Percentiles rank a stretch among this genome's conserved stretches.
These are phyloP conservation scores for Beta vulgaris DNA, from an alignment of 148 eudicot species.

Conservation along the genomic window DNA sequence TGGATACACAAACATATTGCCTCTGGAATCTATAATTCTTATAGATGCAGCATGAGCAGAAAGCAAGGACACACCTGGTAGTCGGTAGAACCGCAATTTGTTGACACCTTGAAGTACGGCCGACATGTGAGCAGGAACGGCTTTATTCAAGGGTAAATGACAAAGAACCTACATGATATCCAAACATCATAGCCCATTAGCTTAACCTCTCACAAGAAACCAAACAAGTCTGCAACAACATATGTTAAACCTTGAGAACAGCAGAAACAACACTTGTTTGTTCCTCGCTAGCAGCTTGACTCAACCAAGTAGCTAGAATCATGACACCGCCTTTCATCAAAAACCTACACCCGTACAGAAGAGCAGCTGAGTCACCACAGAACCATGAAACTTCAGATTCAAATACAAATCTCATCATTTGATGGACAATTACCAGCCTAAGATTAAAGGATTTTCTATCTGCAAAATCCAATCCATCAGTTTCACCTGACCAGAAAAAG, in stretches of 20 bases:
- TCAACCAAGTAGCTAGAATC: constrained; percentile 90
- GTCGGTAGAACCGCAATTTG: constrained; percentile 68
- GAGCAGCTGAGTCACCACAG: constrained; percentile 6
- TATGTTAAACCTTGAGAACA: constrained; percentile 57
- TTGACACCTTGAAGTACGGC: constrained; percentile 86
- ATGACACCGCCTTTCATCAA: constrained; percentile 78
- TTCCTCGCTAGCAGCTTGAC: constrained; percentile 86
- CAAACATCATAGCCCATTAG: constrained; percentile 18
- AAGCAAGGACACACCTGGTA: constrained; percentile 64
- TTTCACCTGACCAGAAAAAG: constrained; percentile 80
- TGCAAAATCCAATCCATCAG: constrained; percentile 87
- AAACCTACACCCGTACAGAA: constrained; percentile 51
- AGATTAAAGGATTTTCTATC: constrained; percentile 59
- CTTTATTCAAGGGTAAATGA: constrained; percentile 75
- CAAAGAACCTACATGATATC: constrained; percentile 58
- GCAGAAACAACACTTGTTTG: constrained; percentile 81
- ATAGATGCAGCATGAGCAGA: not conserved
- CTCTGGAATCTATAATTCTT: not conserved
- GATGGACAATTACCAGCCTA: constrained; percentile 54
- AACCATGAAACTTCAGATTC: not conserved
- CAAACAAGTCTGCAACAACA: constrained; percentile 2
- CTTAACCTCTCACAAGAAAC: constrained; percentile 2
- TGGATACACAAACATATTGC: not conserved
- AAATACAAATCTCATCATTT: not conserved
- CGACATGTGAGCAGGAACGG: constrained; percentile 87